These are phyloP conservation scores for Ganoderma multipileum DNA, from an alignment of 1,284 basidiomycete species.

Conservation along the genomic window DNA sequence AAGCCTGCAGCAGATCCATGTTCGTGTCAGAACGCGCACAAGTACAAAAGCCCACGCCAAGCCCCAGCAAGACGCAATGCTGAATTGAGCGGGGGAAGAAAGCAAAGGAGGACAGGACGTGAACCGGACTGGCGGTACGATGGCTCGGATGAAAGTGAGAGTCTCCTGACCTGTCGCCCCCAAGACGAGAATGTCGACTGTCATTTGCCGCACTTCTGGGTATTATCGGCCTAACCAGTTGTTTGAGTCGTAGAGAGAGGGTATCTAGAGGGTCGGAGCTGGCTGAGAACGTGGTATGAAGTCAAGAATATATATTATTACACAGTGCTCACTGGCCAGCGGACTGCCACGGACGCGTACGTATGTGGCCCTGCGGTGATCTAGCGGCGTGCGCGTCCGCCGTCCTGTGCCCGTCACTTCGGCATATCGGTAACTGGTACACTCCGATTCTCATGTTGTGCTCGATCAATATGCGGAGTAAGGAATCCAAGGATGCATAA, in stretches of 20 bases:
- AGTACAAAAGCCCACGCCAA: too few relatives aligned
- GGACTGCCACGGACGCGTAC: neutral
- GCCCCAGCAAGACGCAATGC: neutral
- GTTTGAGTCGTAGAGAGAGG: neutral
- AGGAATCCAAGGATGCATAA: neutral
- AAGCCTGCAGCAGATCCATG: slow-evolving; percentile 49
- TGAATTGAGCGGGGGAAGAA: neutral
- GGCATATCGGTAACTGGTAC: neutral
- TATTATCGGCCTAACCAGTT: neutral
- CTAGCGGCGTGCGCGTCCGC: neutral
- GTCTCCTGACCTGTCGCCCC: slow-evolving; percentile 60
- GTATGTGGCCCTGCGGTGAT: neutral
- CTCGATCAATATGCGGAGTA: neutral
- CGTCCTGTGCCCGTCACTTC: neutral
- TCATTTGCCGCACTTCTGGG: neutral
- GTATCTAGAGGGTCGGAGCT: neutral
- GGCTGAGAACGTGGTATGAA: neutral
- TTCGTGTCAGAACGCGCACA: neutral
- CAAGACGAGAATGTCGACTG: slow-evolving; percentile 63
- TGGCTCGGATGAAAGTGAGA: neutral
- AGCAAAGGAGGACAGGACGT: too few relatives aligned
- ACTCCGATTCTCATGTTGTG: neutral
- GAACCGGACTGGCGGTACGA: neutral
- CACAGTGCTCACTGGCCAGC: neutral
- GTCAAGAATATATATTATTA: neutral